Conservation (phyloP, 2,329 filamentous ascomycete species). For the Aspergillus floridensis region DNA sequence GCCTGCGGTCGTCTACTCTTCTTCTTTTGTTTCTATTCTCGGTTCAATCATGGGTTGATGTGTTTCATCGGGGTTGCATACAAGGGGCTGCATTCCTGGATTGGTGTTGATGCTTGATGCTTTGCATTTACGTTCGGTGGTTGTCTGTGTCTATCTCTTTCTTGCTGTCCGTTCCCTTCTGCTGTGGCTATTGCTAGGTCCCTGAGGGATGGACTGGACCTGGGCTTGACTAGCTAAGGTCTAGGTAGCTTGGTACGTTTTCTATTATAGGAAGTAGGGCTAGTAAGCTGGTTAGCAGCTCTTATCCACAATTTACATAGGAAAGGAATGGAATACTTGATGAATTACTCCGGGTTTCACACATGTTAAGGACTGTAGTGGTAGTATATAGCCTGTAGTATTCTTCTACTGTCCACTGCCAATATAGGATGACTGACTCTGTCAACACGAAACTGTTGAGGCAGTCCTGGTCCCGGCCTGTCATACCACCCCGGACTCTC, state of each 20-base stretch:
- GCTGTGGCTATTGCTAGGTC: not conserved
- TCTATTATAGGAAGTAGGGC: constrained; percentile 1
- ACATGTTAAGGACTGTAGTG: no score
- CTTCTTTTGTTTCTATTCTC: not conserved
- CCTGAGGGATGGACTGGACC: not conserved
- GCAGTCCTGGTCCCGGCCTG: no score
- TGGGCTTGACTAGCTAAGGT: not conserved
- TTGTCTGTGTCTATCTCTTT: not conserved
- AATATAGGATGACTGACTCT: no score
- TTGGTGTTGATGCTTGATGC: constrained; percentile 4
- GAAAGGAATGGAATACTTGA: not conserved
- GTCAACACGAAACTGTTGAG: no score
- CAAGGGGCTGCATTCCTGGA: constrained; percentile 5
- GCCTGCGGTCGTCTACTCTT: not conserved
- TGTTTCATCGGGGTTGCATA: constrained; percentile 7
- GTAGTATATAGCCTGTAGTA: no score
- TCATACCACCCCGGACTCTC: not conserved
- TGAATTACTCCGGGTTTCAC: no score
- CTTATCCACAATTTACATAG: not conserved
- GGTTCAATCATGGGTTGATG: constrained; percentile 4
- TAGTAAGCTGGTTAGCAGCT: not conserved
- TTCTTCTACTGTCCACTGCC: no score
- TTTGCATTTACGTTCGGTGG: constrained; percentile 1
- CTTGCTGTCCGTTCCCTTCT: not conserved
- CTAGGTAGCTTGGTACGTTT: constrained; percentile 3